phyloP scores from a whole-genome alignment of 768 basidiomycete genomes.

The Boletus rubescentipes region DNA sequence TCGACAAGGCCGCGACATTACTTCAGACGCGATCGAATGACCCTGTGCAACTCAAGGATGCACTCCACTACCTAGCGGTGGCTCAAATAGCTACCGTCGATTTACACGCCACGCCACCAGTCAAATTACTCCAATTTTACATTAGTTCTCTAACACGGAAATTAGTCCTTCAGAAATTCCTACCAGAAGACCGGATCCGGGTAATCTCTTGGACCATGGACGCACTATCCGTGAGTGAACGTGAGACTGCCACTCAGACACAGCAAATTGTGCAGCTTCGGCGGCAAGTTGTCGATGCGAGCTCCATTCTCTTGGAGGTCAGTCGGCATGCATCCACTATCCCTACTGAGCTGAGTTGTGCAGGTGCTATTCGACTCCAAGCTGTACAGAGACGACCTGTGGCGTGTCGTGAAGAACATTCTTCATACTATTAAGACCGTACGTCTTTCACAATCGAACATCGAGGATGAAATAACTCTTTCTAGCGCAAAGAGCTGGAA shows the following conservation, averaged over 20 bases:
- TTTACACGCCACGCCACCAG: conserved; percentile 41
- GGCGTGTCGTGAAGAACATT: conserved; percentile 25
- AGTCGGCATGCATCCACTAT: conserved; percentile 21
- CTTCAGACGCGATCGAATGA: conserved; percentile 34
- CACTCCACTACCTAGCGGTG: conserved; percentile 47
- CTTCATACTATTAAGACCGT: conserved; percentile 25
- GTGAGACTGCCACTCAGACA: conserved; percentile 21
- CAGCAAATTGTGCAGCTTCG: conserved; percentile 37
- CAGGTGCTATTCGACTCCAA: conserved; percentile 27
- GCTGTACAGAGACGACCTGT: conserved; percentile 20
- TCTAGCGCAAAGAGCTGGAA: conserved; percentile 43
- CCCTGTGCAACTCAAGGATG: conserved; percentile 33
- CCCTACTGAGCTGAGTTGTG: conserved; percentile 2
- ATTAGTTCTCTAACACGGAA: conserved; percentile 43
- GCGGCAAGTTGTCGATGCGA: conserved; percentile 51
- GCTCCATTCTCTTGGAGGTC: conserved; percentile 45
- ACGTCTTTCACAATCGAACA: conserved; percentile 14
- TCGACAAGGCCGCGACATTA: conserved; percentile 36
- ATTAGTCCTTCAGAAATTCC: conserved; percentile 46
- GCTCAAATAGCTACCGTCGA: conserved; percentile 44
- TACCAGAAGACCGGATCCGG: conserved; percentile 41
- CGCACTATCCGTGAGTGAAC: conserved; percentile 40
- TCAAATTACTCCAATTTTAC: conserved; percentile 54
- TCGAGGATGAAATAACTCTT: conserved; percentile 26
- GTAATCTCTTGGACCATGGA: conserved; percentile 49